These are phyloP conservation scores for Drosera spatulata DNA, from an alignment of 179 eudicot species.

Conservation along the genomic window DNA sequence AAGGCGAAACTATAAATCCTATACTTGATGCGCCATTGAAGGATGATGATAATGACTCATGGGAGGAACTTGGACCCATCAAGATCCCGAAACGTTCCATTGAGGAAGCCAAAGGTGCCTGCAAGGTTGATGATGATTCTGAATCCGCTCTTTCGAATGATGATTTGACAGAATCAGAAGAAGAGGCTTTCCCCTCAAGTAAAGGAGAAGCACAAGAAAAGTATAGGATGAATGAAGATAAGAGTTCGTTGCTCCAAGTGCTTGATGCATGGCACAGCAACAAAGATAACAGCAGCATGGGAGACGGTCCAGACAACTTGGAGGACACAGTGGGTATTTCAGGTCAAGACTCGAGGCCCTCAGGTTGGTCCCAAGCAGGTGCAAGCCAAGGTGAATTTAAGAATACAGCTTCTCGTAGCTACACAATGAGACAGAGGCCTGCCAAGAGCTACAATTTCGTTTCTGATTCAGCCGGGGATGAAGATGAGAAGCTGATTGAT, in stretches of 20 bases:
- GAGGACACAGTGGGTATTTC: conserved; percentile 13
- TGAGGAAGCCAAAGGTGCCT: conserved; percentile 9
- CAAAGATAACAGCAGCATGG: conserved; percentile 19
- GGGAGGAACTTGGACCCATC: conserved; percentile 93
- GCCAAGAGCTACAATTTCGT: conserved; percentile 48
- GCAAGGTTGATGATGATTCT: conserved; percentile 15
- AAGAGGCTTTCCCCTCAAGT: conserved; percentile 19
- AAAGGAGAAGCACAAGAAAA: conserved; percentile 18
- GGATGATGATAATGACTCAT: conserved; percentile 42
- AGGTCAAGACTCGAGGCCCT: conserved; percentile 6
- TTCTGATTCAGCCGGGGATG: conserved; percentile 15
- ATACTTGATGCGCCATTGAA: conserved; percentile 18
- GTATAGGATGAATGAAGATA: conserved; percentile 21
- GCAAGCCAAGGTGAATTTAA: conserved; percentile 5
- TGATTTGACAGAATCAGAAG: conserved; percentile 54
- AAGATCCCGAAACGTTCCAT: conserved; percentile 9
- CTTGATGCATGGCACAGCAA: conserved; percentile 48
- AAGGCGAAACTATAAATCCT: no score
- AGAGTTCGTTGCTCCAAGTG: conserved; percentile 57
- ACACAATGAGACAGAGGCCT: conserved; percentile 23
- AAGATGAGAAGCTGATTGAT: conserved; percentile 44
- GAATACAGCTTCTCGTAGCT: not conserved
- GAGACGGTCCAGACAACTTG: conserved; percentile 10
- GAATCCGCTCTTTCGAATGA: conserved; percentile 36
- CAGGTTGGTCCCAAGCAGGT: conserved; percentile 8